Evolutionary conservation across 176 grass and related monocot species (phyloP).

Genomic region (Musa acuminata): DNA sequence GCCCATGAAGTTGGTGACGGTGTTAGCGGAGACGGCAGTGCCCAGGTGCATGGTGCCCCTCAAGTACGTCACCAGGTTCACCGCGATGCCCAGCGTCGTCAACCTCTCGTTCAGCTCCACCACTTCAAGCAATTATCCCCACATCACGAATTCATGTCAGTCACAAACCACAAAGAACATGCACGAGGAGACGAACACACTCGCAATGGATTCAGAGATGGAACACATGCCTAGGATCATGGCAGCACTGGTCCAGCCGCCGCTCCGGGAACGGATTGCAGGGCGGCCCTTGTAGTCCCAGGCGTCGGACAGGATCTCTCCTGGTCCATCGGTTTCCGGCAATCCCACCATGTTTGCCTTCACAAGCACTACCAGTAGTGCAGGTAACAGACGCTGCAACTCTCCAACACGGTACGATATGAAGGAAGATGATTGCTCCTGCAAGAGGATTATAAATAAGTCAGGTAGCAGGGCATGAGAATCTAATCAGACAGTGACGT

Average conservation of each 20-base stretch:
- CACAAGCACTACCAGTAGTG: neutral
- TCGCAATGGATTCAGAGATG: neutral
- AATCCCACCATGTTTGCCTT: constrained; percentile 9
- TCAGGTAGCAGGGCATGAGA: no score
- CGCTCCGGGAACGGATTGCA: constrained; percentile 12
- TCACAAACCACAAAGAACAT: neutral
- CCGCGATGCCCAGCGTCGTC: constrained; percentile 87
- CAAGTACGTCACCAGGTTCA: constrained; percentile 94
- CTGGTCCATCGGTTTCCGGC: neutral
- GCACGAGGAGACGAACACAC: neutral
- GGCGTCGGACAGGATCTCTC: constrained; percentile 11
- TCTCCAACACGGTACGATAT: neutral
- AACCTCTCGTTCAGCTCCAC: constrained; percentile 87
- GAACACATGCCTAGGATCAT: constrained; percentile 29
- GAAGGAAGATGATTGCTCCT: no score
- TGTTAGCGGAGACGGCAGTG: constrained; percentile 71
- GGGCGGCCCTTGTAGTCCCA: constrained; percentile 43
- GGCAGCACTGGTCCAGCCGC: constrained; percentile 35
- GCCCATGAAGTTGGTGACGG: constrained; percentile 93
- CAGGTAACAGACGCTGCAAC: neutral
- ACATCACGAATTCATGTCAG: neutral
- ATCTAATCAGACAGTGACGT: no score
- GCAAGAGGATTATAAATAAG: no score
- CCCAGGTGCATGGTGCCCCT: constrained; percentile 88
- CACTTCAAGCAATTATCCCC: constrained; percentile 15